Conservation (phyloP, 306 rosid species). For the Corylus heterophylla region DNA sequence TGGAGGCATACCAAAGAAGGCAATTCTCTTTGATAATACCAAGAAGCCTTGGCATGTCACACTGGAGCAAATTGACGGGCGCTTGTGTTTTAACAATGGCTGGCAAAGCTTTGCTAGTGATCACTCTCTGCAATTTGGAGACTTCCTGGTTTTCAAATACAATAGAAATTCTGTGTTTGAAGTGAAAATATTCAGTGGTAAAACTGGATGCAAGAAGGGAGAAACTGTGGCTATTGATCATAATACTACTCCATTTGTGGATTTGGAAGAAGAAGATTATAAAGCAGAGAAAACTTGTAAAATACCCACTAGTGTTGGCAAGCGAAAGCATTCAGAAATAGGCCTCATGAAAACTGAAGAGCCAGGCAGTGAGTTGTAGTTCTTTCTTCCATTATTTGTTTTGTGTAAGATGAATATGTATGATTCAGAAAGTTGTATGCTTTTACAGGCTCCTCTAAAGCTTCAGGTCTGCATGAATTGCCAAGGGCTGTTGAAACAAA, state of each 20-base stretch:
- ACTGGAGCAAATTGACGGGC: constrained; percentile 10
- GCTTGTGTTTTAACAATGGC: constrained; percentile 18
- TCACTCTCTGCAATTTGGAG: constrained; percentile 18
- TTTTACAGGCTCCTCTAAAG: background rate
- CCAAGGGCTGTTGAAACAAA: background rate
- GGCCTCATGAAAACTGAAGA: background rate
- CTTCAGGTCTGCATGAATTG: background rate
- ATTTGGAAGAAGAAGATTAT: background rate
- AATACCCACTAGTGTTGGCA: background rate
- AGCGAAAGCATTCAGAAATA: background rate
- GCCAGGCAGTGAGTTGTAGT: background rate
- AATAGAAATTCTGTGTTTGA: background rate
- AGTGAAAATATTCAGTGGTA: constrained; percentile 8
- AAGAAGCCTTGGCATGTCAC: constrained; percentile 28
- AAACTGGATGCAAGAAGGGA: constrained; percentile 11
- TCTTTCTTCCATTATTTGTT: background rate
- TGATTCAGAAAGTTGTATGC: background rate
- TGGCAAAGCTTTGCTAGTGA: constrained; percentile 26
- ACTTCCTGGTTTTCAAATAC: constrained; percentile 28
- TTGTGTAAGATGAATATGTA: background rate
- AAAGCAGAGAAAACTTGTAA: background rate
- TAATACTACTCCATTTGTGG: background rate
- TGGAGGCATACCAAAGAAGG: constrained; percentile 10
- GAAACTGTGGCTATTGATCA: background rate
- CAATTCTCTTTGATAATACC: constrained; percentile 12